phyloP scores from a whole-genome alignment of 75 land plant species.

The Sequoiadendron giganteum region DNA sequence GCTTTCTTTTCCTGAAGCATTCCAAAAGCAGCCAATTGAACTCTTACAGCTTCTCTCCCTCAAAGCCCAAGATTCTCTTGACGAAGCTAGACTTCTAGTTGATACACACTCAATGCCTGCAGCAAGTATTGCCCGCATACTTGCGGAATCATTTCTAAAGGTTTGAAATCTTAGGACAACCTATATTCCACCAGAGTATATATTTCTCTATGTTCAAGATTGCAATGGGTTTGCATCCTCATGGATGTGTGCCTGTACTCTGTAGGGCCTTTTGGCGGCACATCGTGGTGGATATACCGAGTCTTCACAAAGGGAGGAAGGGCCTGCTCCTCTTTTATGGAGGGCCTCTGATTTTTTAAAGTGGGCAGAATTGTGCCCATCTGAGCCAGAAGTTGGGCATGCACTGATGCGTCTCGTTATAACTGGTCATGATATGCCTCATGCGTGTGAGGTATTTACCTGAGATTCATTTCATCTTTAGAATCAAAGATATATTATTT shows the following conservation, averaged over 20 bases:
- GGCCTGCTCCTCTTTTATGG: constrained; percentile 94
- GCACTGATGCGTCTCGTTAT: constrained; percentile 94
- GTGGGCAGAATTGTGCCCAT: constrained; percentile 96
- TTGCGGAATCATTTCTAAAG: constrained; percentile 97
- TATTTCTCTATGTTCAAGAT: neutral
- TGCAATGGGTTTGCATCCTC: neutral
- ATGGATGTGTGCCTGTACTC: neutral
- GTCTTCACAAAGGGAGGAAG: constrained; percentile 87
- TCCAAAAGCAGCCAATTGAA: constrained; percentile 74
- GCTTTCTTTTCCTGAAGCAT: constrained; percentile 81
- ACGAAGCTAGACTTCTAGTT: constrained; percentile 88
- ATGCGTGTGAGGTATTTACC: constrained; percentile 89
- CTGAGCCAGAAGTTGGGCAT: constrained; percentile 96
- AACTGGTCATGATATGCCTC: constrained; percentile 98
- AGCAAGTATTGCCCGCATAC: constrained; percentile 84
- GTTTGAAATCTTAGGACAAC: constrained; percentile 19
- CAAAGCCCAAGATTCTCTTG: constrained; percentile 96
- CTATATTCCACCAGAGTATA: neutral
- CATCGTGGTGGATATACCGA: constrained; percentile 99
- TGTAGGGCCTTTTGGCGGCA: constrained; percentile 94
- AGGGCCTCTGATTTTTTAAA: constrained; percentile 88
- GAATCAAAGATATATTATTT: neutral
- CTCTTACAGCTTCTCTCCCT: constrained; percentile 93
- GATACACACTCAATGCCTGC: constrained; percentile 85
- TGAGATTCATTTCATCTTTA: neutral